A percentile compares a stretch with the other conserved stretches of the same genome.
phyloP scores from a whole-genome alignment of 441 rosid species.

The Kokia cookei region DNA sequence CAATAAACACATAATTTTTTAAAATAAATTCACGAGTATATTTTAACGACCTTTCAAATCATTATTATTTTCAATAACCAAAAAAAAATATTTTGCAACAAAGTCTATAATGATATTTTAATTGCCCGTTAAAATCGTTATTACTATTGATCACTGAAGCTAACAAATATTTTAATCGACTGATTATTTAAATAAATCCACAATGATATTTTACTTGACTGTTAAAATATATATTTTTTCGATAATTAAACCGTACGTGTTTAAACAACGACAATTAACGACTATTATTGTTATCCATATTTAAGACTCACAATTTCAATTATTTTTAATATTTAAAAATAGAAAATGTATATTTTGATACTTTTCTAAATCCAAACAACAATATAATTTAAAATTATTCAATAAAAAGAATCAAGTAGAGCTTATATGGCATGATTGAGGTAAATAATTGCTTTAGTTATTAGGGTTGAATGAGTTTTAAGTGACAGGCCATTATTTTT shows the following conservation, averaged over 20 bases:
- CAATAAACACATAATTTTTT: too few relatives aligned
- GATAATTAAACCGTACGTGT: not conserved
- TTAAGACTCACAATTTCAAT: not conserved
- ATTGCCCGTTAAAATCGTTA: not conserved
- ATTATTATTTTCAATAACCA: too few relatives aligned
- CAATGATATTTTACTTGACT: not conserved
- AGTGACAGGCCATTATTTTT: constrained; percentile 4
- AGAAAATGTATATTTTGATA: not conserved
- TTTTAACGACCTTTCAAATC: too few relatives aligned
- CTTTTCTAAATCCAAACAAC: not conserved
- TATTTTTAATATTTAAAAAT: not conserved
- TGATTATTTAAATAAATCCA: not conserved
- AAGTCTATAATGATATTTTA: not conserved
- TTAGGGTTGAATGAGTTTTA: not conserved
- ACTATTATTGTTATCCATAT: not conserved
- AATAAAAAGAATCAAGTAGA: not conserved
- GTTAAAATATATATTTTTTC: not conserved
- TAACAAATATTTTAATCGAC: too few relatives aligned
- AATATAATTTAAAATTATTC: not conserved
- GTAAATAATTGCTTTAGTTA: constrained; percentile 13
- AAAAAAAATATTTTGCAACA: not conserved
- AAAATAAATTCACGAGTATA: too few relatives aligned
- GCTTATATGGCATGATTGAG: constrained; percentile 1
- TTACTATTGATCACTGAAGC: too few relatives aligned
- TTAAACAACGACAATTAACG: too few relatives aligned